A percentile compares a stretch with the other conserved stretches of the same genome.
These are phyloP conservation scores for Cladosporium sp. DNA, from an alignment of 2,329 filamentous ascomycete genomes.

Conservation along the genomic window DNA sequence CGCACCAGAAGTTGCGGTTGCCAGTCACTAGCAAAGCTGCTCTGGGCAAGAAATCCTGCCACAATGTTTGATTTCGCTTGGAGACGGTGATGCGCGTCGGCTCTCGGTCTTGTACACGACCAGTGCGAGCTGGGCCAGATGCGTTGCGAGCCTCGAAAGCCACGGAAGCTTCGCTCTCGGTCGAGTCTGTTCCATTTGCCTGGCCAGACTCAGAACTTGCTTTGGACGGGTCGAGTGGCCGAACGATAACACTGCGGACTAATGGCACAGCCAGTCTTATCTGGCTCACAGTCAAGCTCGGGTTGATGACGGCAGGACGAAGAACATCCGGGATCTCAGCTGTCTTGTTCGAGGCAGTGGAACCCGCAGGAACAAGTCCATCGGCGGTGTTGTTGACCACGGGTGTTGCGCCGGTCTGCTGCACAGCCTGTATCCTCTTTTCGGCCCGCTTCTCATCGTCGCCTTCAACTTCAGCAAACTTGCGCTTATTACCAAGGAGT, in stretches of 20 bases:
- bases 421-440: slow-evolving; percentile 53
- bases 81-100: slow-evolving; percentile 78
- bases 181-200: slow-evolving; percentile 29
- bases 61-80: slow-evolving; percentile 72
- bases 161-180: slow-evolving; percentile 52
- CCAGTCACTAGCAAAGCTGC: slow-evolving; percentile 86
- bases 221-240: slow-evolving; percentile 65
- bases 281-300: slow-evolving; percentile 73
- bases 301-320: slow-evolving; percentile 79
- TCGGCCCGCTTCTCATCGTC: slow-evolving; percentile 64
- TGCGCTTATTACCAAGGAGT: slow-evolving; percentile 88
- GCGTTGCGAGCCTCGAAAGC: slow-evolving; percentile 89
- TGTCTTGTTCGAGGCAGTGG: slow-evolving; percentile 42
- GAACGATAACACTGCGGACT: slow-evolving; percentile 72
- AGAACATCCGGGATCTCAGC: slow-evolving; percentile 68
- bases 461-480: slow-evolving; percentile 64
- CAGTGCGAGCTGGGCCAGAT: slow-evolving; percentile 51
- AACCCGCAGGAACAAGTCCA: slow-evolving; percentile 70
- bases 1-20: slow-evolving; percentile 85
- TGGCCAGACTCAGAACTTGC: slow-evolving; percentile 42
- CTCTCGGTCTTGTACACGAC: slow-evolving; percentile 61
- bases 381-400: slow-evolving; percentile 72
- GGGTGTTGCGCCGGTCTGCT: slow-evolving; percentile 59
- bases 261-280: slow-evolving; percentile 82
- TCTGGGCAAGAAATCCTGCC: slow-evolving; percentile 89